Base-by-base conservation (phyloP, 257 asterid genomes). In the Nicotiana attenuata region DNA sequence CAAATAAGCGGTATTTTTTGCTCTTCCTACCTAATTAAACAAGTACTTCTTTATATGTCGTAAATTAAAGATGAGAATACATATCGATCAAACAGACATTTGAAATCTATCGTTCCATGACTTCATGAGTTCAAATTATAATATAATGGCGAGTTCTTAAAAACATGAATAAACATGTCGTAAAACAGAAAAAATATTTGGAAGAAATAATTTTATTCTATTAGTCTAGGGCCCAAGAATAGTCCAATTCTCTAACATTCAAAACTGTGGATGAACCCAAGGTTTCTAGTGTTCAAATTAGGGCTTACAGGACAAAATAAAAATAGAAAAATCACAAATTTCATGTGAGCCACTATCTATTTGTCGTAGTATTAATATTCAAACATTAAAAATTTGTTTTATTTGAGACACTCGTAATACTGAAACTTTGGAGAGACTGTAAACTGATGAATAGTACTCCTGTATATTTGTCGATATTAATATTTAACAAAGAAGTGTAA, bases 261-360 rank as follows among this genome's bases (percentile, higher is more conserved):
- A 66, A 89, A 87, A 82, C 95, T 20, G 76, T 86, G 93, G 93
- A 71, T 82, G 85, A 85, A 41, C 84, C 84, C 63, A 45, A 64
- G 84, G 68, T 78, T 53, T 85, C 68, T 61, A 28, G 83, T 83
- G 86, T 73, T n/a, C 86, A 24, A 13, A 66, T 82, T n/a, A 28
- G 75, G 81, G 69, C 67, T 63, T 63, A 65, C 45, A 28, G 19
- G 35, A 41, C 14, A 71, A 38, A 71, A 5, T 7, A 5, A 41
- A 71, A 5, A 5, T 45, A 11, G 15, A 13, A 71, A 22, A 13
- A 3, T 13, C 60, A 71, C 15, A 11, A 45, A 22, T 5, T 71
- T 71, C 78, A 71, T 22, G 35, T 71, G 78, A 45, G 7, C 29
- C 78, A 4, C 41, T 33, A 33, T 4, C 6, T 5, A 5, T 5